Evolutionary conservation across 148 eudicot species (phyloP), one percentile per base, ranked within the genome.

Genomic region (Spergularia marina): DNA sequence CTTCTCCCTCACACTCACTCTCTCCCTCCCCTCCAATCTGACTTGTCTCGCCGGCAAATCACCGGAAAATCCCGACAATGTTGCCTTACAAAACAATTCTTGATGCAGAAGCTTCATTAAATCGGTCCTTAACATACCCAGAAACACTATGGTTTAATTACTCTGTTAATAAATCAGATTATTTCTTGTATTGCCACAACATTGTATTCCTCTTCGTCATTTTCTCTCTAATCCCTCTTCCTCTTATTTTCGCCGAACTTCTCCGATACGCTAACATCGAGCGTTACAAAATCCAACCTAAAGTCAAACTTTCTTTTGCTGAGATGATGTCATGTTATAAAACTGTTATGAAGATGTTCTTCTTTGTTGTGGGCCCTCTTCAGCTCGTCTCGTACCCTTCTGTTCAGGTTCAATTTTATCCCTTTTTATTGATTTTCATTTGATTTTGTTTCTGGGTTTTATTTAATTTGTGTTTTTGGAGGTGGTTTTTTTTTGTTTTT

Each of bases 101-200:
- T 10, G 91, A 80, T 51, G 98, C 98, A 15, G 89, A 86, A 44
- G 12, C 84, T 54, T 82, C 88, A 72, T 53, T 94, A 52, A 86
- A 87, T 69, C 85, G 98, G 1, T 20, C 85, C 52, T 79, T 94
- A 2, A 82, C 98, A 25, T 40, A 73, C 59, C 77, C 85, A 9
- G 98, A 94, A 70, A 86, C 89, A 2, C 64, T 90, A 0, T 94
- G 98, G 98, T 60, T 90, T 53, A 85, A 89, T 12, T 94, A 94
- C 89, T 78, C 98, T 14, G 93, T 89, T 51, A 65, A 73, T 70
- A 94, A 90, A 78, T 94, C 98, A 13, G 93, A 94, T 68, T 90
- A 90, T 84, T 83, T 84, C 69, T 83, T 94, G 25, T 94, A 83
- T 79, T 91, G 96, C 80, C 97, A 91, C 80, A 90, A 91, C 88